Percentiles rank a stretch among this genome's conserved stretches.
Evolutionary conservation across 2,329 filamentous ascomycete genomes (phyloP).

Genomic region (Lecanicillium sp.): DNA sequence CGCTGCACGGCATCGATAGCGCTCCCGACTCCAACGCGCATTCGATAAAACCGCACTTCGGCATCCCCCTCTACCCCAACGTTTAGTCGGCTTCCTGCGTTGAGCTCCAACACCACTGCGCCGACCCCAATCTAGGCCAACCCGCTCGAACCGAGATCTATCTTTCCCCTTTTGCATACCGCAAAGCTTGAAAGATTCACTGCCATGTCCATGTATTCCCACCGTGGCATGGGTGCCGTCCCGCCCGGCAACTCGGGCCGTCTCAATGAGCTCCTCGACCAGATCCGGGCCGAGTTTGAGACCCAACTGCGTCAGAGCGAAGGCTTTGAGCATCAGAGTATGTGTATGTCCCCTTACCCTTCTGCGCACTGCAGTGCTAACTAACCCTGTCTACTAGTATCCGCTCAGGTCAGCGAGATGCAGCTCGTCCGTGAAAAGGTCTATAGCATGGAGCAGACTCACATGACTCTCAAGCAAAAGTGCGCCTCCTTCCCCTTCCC

Average conservation of each 20-base stretch:
- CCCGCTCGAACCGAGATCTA: background rate
- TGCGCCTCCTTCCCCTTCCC: conserved; percentile 34
- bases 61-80: too few relatives aligned
- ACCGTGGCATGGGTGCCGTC: conserved; percentile 72
- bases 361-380: conserved; percentile 2
- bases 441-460: conserved; percentile 83
- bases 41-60: too few relatives aligned
- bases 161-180: background rate
- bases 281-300: conserved; percentile 87
- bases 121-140: too few relatives aligned
- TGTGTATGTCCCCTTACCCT: conserved; percentile 31
- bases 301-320: conserved; percentile 71
- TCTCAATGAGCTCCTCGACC: conserved; percentile 85
- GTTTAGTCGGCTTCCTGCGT: too few relatives aligned
- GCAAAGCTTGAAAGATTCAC: background rate
- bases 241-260: conserved; percentile 54
- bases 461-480: conserved; percentile 86
- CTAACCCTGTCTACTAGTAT: conserved; percentile 52
- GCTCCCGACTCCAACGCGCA: too few relatives aligned
- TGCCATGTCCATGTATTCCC: conserved; percentile 76
- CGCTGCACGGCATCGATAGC: too few relatives aligned
- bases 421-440: conserved; percentile 91
- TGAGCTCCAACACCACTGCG: too few relatives aligned
- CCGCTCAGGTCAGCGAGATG: conserved; percentile 88
- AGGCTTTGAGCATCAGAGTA: conserved; percentile 90